Conservation (phyloP, 1,139 yeast genomes). For the Suhomyces terraborum region DNA sequence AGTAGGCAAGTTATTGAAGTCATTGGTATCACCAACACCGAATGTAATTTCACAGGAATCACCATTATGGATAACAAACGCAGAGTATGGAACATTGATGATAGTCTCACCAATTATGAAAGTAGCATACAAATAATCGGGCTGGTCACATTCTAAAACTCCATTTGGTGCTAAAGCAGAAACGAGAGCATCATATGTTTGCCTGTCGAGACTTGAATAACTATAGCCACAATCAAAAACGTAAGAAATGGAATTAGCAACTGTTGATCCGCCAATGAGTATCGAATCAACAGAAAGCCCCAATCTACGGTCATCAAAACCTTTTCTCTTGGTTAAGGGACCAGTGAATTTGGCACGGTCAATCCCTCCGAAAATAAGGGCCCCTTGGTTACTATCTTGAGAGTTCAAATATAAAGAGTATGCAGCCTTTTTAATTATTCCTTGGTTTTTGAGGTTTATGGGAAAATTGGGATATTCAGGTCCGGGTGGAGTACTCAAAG, state of each 20-base stretch:
- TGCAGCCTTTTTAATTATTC: slow-evolving; percentile 22
- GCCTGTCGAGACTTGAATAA: slow-evolving; percentile 1
- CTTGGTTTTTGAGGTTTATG: slow-evolving; percentile 23
- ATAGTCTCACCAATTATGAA: slow-evolving; percentile 6
- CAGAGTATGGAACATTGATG: slow-evolving; percentile 7
- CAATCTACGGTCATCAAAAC: not conserved
- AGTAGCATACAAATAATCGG: not conserved
- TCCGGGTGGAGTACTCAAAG: not conserved
- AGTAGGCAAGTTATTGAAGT: no score
- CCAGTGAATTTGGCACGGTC: slow-evolving; percentile 24
- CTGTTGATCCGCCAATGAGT: not conserved
- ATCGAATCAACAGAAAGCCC: slow-evolving; percentile 4
- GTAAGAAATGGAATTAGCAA: not conserved
- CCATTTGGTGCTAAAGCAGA: not conserved
- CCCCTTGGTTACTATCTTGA: slow-evolving; percentile 16
- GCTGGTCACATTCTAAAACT: slow-evolving; percentile 6
- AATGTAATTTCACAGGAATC: no score
- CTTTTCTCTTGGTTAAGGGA: slow-evolving; percentile 14
- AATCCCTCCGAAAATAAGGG: slow-evolving; percentile 25
- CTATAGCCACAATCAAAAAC: slow-evolving; percentile 11
- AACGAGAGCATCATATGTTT: not conserved
- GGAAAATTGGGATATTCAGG: slow-evolving; percentile 25
- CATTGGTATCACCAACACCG: no score
- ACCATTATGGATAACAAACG: no score
- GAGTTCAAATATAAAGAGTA: slow-evolving; percentile 26